Base-by-base conservation (phyloP, 495 filamentous ascomycete genomes). In the Aspergillus mulundensis region DNA sequence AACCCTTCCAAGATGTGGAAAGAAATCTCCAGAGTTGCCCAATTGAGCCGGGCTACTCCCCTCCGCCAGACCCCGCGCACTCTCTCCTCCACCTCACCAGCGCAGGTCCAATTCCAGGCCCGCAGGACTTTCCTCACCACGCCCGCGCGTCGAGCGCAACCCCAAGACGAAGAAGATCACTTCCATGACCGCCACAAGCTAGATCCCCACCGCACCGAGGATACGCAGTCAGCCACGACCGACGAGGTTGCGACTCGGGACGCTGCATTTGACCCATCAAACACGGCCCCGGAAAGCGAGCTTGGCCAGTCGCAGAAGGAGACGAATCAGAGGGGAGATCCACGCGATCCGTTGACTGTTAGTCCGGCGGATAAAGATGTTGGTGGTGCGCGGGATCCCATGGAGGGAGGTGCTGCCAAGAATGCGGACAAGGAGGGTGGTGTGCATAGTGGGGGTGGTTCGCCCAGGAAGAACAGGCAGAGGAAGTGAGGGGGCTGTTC, bases 361-460 rank as follows among this genome's bases (percentile, higher is more conserved):
- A 84, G 80, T 45, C 77, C 81, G 0, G 82, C 79, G 19, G 87
- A 88, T 62, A 75, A 70, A 38, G 81, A 83, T 7, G 76, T 83
- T n/a, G 83, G 76, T 53, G 65, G 76, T 59, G 73, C 70, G 63
- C 65, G 77, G 53, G 68, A 66, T 6, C 54, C 66, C 25, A 61
- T 63, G 47, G 78, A 85, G 61, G 79, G 76, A 0, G 81, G 76
- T 7, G 64, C 79, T 16, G 76, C 77, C 56, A 69, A 66, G 19
- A 72, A 71, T 52, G 68, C 51, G 20, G 70, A 73, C 15, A 72
- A 71, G 51, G 63, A 59, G 34, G 70, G 59, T 36, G 32, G 32
- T 36, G 32, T 15, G 46, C 66, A 66, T 30, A 84, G 81, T 68
- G 61, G 74, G 11, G 71, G 72, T 36, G 78, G 81, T 7, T 63